Conservation (phyloP, 768 basidiomycete genomes). For the Suillus subalutaceus region DNA sequence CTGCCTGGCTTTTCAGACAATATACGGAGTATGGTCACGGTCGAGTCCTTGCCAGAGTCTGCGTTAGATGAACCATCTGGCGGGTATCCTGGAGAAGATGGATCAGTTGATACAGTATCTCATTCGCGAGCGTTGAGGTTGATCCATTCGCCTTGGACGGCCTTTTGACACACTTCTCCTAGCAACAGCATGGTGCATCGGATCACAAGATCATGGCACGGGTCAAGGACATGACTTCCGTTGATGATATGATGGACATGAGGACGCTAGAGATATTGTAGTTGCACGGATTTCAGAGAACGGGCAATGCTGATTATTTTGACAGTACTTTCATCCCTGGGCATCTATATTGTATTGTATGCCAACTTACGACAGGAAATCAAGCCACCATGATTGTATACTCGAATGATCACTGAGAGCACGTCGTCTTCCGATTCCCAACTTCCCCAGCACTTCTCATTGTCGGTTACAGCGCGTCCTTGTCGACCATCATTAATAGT, state of each 20-base stretch:
- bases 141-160: background rate
- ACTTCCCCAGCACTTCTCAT: too few species aligned
- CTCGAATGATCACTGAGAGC: background rate
- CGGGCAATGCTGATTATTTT: background rate
- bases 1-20: background rate
- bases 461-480: too few species aligned
- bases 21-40: background rate
- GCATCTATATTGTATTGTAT: too few species aligned
- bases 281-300: background rate
- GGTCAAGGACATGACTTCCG: background rate
- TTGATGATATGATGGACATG: background rate
- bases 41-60: background rate
- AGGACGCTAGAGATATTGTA: constrained; percentile 4
- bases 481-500: too few species aligned
- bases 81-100: background rate
- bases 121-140: background rate
- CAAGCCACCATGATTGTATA: background rate
- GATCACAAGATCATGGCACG: background rate
- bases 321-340: background rate
- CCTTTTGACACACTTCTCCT: constrained; percentile 4
- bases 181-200: background rate
- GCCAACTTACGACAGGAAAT: too few species aligned
- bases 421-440: too few species aligned
- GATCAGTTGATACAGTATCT: background rate
- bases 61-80: background rate